Evolutionary conservation across 2,329 filamentous ascomycete species (phyloP), one percentile per base, ranked within the genome.

Genomic region (Teratosphaeria pseudoeucalypti): DNA sequence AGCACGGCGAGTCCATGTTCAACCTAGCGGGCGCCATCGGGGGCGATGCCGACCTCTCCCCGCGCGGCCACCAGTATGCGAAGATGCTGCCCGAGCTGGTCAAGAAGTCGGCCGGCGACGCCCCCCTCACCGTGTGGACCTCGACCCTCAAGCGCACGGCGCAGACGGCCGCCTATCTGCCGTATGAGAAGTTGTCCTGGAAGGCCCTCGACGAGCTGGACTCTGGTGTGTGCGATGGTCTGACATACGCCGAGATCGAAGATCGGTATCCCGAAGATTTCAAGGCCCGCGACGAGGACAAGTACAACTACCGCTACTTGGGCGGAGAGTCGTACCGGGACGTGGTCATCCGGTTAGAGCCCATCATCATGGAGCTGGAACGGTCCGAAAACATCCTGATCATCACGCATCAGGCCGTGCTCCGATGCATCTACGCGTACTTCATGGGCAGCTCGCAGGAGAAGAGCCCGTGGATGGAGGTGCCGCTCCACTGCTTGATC

Each of bases 321-420:
- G 94, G 94, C 63, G 94, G 94, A 58, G 94, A 99, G 77, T 95
- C 89, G 62, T 89, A 99, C 74, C 89, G 92, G 59, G 94, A 99
- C 70, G 92, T 99, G 1, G 94, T 99, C 49, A 97, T 96, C 69
- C 90, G 94, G 0, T 85, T 99, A 0, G 94, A 99, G 72, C 94
- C 94, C 63, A 99, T 99, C 76, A 99, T 99, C 77, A 99, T 99
- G 94, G 94, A 99, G 74, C 81, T 99, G 57, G 94, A 99, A 75
- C 85, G 94, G 63, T 90, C 87, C 67, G 94, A 97, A 75, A 95
- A 99, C 71, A 95, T 99, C 66, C 85, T 99, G 62, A 97, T 99
- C 67, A 91, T 99, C 62, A 97, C 94, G 3, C 94, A 99, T 73
- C 94, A 99, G 77, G 94, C 94, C 14, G 92, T 99, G 37, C 80